These are phyloP conservation scores for Aspergillus eucalypticola DNA, from an alignment of 2,329 filamentous ascomycete genomes.

Conservation along the genomic window DNA sequence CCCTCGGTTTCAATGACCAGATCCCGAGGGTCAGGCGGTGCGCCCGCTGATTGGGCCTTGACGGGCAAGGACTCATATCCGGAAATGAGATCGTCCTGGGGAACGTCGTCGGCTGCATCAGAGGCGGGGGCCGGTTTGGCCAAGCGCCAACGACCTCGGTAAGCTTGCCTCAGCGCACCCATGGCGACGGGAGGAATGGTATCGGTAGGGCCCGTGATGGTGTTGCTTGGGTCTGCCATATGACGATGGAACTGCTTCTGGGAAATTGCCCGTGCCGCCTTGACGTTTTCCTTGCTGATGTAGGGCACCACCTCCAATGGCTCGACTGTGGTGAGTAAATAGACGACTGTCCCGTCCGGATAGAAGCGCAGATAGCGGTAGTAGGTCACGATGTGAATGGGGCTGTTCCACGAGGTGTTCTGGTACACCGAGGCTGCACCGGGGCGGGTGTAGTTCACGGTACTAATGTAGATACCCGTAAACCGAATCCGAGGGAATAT, in stretches of 20 bases:
- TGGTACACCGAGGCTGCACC: constrained; percentile 69
- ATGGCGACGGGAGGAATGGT: constrained; percentile 42
- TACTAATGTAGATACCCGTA: constrained; percentile 94
- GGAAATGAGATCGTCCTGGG: constrained; percentile 38
- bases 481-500: constrained; percentile 83
- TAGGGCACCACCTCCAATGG: constrained; percentile 86
- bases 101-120: constrained; percentile 20
- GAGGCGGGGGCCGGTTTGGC: constrained; percentile 49
- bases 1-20: constrained; percentile 86
- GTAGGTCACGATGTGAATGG: constrained; percentile 95
- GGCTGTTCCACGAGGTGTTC: constrained; percentile 73
- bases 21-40: constrained; percentile 52
- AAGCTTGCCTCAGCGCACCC: constrained; percentile 67
- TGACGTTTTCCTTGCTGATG: constrained; percentile 70
- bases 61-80: constrained; percentile 20
- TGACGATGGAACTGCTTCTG: constrained; percentile 40
- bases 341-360: constrained; percentile 81
- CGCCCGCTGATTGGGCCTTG: constrained; percentile 18
- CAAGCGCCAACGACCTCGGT: constrained; percentile 66
- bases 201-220: constrained; percentile 25
- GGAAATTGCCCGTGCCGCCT: constrained; percentile 32
- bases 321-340: constrained; percentile 76
- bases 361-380: constrained; percentile 96
- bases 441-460: constrained; percentile 88
- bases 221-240: constrained; percentile 38